These are phyloP conservation scores for Ogataea zsoltii DNA, from an alignment of 805 yeast species.

Conservation along the genomic window DNA sequence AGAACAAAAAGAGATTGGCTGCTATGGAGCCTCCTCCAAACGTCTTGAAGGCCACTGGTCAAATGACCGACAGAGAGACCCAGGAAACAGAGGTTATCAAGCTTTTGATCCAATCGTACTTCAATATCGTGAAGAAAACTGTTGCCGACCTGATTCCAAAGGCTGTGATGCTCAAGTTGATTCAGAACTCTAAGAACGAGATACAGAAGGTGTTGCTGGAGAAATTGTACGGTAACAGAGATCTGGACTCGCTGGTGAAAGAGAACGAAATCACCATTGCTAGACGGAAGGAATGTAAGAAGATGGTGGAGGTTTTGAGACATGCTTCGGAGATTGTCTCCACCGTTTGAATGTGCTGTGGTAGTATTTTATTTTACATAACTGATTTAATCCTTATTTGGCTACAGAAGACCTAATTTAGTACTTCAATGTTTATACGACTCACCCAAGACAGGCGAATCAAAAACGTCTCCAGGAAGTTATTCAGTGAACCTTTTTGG, in stretches of 20 bases:
- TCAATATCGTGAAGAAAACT: slow-evolving; percentile 88
- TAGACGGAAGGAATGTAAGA: slow-evolving; percentile 90
- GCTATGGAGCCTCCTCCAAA: slow-evolving; percentile 98
- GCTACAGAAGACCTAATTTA: no score
- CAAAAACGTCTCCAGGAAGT: no score
- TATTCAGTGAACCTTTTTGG: no score
- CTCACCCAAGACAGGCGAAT: no score
- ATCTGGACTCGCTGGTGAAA: slow-evolving; percentile 75
- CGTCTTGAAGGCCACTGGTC: slow-evolving; percentile 88
- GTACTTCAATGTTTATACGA: no score
- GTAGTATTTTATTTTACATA: no score
- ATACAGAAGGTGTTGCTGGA: slow-evolving; percentile 89
- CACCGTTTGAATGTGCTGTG: slow-evolving; percentile 45
- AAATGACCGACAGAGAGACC: slow-evolving; percentile 91
- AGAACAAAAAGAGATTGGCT: slow-evolving; percentile 90
- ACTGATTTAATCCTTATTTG: no score
- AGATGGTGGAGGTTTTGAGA: slow-evolving; percentile 90
- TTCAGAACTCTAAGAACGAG: slow-evolving; percentile 78
- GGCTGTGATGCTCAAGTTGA: slow-evolving; percentile 90
- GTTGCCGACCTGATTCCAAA: slow-evolving; percentile 93
- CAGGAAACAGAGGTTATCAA: slow-evolving; percentile 97
- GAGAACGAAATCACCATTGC: slow-evolving; percentile 93
- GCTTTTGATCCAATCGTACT: slow-evolving; percentile 85
- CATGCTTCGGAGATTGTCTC: slow-evolving; percentile 91
- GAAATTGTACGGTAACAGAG: slow-evolving; percentile 76